Conservation (phyloP, 306 rosid species). For the Dicorynia guianensis region DNA sequence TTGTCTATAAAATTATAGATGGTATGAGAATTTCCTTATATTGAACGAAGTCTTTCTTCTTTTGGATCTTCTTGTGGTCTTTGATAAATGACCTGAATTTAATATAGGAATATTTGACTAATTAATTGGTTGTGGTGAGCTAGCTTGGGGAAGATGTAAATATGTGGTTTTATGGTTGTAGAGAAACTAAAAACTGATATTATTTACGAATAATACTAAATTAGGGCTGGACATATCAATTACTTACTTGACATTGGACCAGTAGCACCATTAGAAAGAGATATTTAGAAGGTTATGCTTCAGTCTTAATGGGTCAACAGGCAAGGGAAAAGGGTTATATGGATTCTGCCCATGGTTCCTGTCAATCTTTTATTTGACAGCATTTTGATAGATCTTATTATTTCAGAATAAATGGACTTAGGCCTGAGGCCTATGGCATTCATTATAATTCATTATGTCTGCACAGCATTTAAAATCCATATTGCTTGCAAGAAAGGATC, state of each 20-base stretch:
- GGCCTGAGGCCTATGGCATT: conserved; percentile 7
- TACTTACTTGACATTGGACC: neutral
- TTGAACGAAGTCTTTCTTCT: conserved; percentile 1
- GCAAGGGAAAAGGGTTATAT: neutral
- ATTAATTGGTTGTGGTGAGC: conserved; percentile 3
- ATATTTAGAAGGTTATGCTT: conserved; percentile 17
- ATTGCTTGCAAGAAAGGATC: conserved; percentile 24
- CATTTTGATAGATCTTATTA: conserved; percentile 10
- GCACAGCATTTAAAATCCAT: conserved; percentile 1
- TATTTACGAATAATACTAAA: neutral
- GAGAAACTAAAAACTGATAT: neutral
- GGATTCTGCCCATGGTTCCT: conserved; percentile 3
- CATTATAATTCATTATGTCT: neutral
- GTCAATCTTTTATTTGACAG: conserved; percentile 19
- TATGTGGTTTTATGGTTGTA: neutral
- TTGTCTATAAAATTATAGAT: conserved; percentile 59
- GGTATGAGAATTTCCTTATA: conserved; percentile 53
- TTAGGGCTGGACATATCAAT: neutral
- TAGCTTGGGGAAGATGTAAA: neutral
- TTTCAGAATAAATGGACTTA: conserved; percentile 30
- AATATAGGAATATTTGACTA: neutral
- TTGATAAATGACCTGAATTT: conserved; percentile 8
- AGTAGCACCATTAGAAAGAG: conserved; percentile 4
- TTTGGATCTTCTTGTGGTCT: conserved; percentile 8
- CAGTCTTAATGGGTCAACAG: neutral